Conservation (phyloP, 768 basidiomycete genomes). For the Leccinum disarticulatum region DNA sequence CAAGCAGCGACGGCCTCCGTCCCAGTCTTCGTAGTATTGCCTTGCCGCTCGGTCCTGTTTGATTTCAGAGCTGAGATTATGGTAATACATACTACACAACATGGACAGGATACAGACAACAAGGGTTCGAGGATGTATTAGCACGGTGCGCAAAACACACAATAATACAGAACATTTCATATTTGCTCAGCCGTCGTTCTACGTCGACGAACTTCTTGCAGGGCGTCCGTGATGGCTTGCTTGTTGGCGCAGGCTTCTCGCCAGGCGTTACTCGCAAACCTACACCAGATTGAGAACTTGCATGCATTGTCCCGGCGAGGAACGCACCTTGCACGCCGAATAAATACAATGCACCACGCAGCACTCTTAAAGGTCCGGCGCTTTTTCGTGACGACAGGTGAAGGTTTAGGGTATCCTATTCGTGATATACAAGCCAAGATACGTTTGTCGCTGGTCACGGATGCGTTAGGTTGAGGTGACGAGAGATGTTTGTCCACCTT, state of each 20-base stretch:
- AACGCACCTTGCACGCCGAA: conserved; percentile 61
- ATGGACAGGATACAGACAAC: conserved; percentile 21
- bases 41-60: neutral
- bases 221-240: conserved; percentile 59
- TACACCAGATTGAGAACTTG: conserved; percentile 29
- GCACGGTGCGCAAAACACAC: neutral
- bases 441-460: conserved; percentile 53
- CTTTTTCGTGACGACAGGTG: conserved; percentile 39
- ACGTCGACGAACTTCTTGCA: conserved; percentile 67
- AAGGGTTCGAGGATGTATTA: neutral
- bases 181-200: conserved; percentile 31
- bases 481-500: neutral
- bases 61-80: conserved; percentile 8
- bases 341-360: conserved; percentile 61
- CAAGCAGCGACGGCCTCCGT: conserved; percentile 30
- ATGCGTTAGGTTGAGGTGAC: conserved; percentile 5
- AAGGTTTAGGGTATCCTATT: conserved; percentile 62
- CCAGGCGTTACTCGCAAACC: conserved; percentile 64
- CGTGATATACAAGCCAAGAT: conserved; percentile 74
- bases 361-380: conserved; percentile 55
- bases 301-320: neutral
- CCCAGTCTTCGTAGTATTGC: conserved; percentile 14
- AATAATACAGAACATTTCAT: conserved; percentile 9
- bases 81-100: conserved; percentile 22
- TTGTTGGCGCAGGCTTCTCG: conserved; percentile 59